Evolutionary conservation across 2,329 filamentous ascomycete species (phyloP).

Genomic region (Xylaria polymorpha): DNA sequence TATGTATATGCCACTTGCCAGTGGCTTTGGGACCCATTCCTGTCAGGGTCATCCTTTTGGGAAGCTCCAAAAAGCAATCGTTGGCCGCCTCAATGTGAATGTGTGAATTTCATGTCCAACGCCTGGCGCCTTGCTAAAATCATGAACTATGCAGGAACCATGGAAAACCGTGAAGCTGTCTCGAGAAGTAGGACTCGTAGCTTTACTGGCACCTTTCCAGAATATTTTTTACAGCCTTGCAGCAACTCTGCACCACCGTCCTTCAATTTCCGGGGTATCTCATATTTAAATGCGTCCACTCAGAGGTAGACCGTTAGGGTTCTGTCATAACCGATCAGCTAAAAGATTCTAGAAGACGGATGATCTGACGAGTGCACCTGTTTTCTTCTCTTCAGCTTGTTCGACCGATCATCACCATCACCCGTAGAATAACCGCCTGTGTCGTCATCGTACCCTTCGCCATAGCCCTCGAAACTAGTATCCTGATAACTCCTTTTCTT

Average conservation of each 20-base stretch:
- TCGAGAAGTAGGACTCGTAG: conserved; percentile 15
- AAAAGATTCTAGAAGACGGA: conserved; percentile 48
- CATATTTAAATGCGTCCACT: conserved; percentile 64
- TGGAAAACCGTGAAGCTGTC: conserved; percentile 28
- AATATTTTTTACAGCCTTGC: conserved; percentile 41
- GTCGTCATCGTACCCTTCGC: conserved; percentile 78
- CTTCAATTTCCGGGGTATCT: conserved; percentile 55
- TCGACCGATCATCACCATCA: conserved; percentile 71
- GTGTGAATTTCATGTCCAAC: conserved; percentile 38
- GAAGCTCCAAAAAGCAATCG: conserved; percentile 23
- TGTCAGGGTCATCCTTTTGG: conserved; percentile 8
- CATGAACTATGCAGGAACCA: conserved; percentile 45
- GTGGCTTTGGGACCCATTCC: conserved; percentile 15
- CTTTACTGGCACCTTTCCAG: conserved; percentile 25
- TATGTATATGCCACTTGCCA: conserved; percentile 13
- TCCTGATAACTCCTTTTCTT: conserved; percentile 84
- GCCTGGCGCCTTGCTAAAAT: conserved; percentile 56
- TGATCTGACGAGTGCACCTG: conserved; percentile 62
- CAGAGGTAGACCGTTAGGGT: conserved; percentile 57
- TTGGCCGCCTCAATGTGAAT: conserved; percentile 37
- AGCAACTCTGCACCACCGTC: conserved; percentile 34
- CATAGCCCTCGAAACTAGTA: conserved; percentile 78
- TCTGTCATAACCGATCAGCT: conserved; percentile 60
- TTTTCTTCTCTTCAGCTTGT: conserved; percentile 71
- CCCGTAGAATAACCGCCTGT: conserved; percentile 77